Evolutionary conservation across 176 grass and related monocot species (phyloP).

Genomic region (maize (Zea mays)): Zm-B73-REFERENCE-NAM-5.0 NC_050103.1:145505501-145506000

Average conservation of each 20-base stretch:
- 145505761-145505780: constrained; percentile 23
- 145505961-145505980: constrained; percentile 81
- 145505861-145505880: constrained; percentile 69
- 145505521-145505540: constrained; percentile 37
- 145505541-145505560: constrained; percentile 33
- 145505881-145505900: constrained; percentile 62
- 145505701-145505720: constrained; percentile 39
- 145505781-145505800: constrained; percentile 14
- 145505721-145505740: constrained; percentile 30
- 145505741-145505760: not conserved
- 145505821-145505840: constrained; percentile 3
- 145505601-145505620: constrained; percentile 42
- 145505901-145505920: constrained; percentile 41
- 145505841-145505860: constrained; percentile 48
- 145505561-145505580: constrained; percentile 42
- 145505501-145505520: constrained; percentile 18
- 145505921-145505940: constrained; percentile 47
- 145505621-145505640: constrained; percentile 40
- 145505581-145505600: constrained; percentile 35
- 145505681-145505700: constrained; percentile 52
- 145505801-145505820: constrained; percentile 52
- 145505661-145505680: constrained; percentile 45
- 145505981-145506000: constrained; percentile 88
- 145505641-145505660: not conserved
- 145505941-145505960: constrained; percentile 85